Evolutionary conservation across 768 basidiomycete species (phyloP), one percentile per base, ranked within the genome.

Genomic region (Pleurotus platypus): DNA sequence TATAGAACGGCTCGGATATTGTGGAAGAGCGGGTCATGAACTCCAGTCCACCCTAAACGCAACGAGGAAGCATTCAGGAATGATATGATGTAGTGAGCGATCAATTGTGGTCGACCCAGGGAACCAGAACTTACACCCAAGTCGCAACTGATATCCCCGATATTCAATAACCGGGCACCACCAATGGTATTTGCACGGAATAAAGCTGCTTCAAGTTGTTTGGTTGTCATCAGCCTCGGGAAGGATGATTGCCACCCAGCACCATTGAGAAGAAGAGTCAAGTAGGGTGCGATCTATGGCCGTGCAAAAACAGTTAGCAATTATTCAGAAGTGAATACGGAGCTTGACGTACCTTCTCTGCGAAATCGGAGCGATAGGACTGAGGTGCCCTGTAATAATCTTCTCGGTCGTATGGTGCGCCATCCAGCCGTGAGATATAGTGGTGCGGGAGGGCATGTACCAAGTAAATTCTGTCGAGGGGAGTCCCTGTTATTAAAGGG

Each of bases 141-240:
- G 66, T 97, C 94, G 65, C 94, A 96, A 60, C 85, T 92, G 38
- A 97, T 89, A 66, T 97, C 94, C 1, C 90, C 92, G 20, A 97
- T 80, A 55, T 83, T 87, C 7, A 79, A 78, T 63, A 87, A 87
- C 20, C 89, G 76, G 13, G 76, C 81, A 2, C 73, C 77, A 5
- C 82, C 81, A 1, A 87, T 63, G 6, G 73, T 66, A 39, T 75
- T 73, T 0, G 83, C 87, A 2, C 70, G 74, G 35, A 71, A 60
- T 5, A 87, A 76, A 0, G 85, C 80, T 2, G 69, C 66, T 0
- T 71, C 67, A 6, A 94, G 74, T 60, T 90, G 84, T 0, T 75
- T 74, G 16, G 80, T 90, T 1, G 82, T 82, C 81, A 96, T 87
- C 2, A 95, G 72, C 4, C 90, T 81, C 18, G 94, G 94, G 71